Base-by-base conservation (phyloP, 805 yeast species). In the Candida loeiensis region DNA sequence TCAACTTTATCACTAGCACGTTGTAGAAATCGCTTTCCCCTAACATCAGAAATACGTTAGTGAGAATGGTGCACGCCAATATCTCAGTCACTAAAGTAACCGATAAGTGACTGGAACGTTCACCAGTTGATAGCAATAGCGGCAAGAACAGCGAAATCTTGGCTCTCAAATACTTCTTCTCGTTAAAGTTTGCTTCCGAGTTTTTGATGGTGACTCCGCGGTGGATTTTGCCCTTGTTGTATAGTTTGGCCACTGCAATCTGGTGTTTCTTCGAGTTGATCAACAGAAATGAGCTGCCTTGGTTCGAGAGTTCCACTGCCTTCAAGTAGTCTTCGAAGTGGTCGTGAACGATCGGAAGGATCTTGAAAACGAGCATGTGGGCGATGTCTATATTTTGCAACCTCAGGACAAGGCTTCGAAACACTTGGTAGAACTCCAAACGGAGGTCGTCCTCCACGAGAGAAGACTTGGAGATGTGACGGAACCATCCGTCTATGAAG, bases 1-100 rank as follows among this genome's bases (percentile, higher is more conserved):
- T 75, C 2, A 74, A 56, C 37, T 74, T 73, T 7, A 80, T 79
- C 12, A 88, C 69, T 29, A 71, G 52, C 40, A 78, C 75, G 55
- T 90, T 90, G 77, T 83, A 84, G 44, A 78, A 83, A 55, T 88
- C 95, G 1, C 91, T 77, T 36, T 84, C 90, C 0, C 82, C 62
- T 1, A 83, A 49, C 61, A 82, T 74, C 5, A 64, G 54, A 8
- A 87, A 45, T 0, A 88, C 76, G 40, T 76, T 72, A 17, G 78
- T 67, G 9, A 67, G 44, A 1, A 69, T 52, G 1, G 74, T 67
- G 34, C 74, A 68, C 0, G 85, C 56, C 2, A 87, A 39, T 4
- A 90, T 66, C 50, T 90, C 96, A 27, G 80, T 65, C 0, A 82
- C 50, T 7, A 90, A 61, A 0, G 72, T 56, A 0, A 47, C 42